A percentile compares a stretch with the other conserved stretches of the same genome.
These are phyloP conservation scores for Microsporum canis DNA, from an alignment of 2,329 filamentous ascomycete genomes.

Conservation along the genomic window DNA sequence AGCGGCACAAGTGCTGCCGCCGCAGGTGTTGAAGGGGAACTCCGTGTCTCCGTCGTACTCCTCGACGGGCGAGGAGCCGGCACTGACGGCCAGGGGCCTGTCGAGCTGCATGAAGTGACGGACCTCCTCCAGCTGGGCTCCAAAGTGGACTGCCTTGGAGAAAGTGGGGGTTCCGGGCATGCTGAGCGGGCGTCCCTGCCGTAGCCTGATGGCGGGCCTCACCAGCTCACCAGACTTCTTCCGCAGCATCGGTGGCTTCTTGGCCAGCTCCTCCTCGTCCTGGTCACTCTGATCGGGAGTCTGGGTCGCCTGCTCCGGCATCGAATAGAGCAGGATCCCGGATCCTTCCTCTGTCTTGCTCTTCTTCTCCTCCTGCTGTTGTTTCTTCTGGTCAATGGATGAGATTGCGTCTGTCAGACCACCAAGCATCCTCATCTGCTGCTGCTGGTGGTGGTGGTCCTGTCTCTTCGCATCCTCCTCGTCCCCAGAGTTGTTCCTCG, in stretches of 20 bases:
- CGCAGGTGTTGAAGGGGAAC: constrained; percentile 63
- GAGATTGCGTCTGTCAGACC: constrained; percentile 75
- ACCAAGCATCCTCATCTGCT: constrained; percentile 38
- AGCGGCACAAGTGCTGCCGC: too few relatives aligned
- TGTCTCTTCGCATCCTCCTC: constrained; percentile 50
- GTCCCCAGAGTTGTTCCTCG: constrained; percentile 67
- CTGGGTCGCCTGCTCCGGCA: constrained; percentile 19
- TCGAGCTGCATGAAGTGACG: constrained; percentile 92
- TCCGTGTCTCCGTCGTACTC: constrained; percentile 76
- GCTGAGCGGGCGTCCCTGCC: constrained; percentile 72
- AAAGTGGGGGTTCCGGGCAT: constrained; percentile 97
- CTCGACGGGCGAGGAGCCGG: constrained; percentile 82
- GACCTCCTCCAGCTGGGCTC: constrained; percentile 90
- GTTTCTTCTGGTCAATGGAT: constrained; percentile 48
- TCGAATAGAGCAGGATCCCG: constrained; percentile 4
- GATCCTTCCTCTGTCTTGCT: neutral
- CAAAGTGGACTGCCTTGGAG: constrained; percentile 95
- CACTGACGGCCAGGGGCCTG: constrained; percentile 88
- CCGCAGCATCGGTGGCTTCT: constrained; percentile 82
- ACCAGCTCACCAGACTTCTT: constrained; percentile 98
- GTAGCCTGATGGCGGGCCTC: constrained; percentile 74
- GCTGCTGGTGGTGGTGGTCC: constrained; percentile 20
- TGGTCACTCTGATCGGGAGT: constrained; percentile 39
- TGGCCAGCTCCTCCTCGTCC: constrained; percentile 49
- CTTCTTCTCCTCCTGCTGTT: neutral